Evolutionary conservation across 352 stramenopile species (phyloP), one percentile per base, ranked within the genome.

Genomic region (Aphanomyces cochlioides): DNA sequence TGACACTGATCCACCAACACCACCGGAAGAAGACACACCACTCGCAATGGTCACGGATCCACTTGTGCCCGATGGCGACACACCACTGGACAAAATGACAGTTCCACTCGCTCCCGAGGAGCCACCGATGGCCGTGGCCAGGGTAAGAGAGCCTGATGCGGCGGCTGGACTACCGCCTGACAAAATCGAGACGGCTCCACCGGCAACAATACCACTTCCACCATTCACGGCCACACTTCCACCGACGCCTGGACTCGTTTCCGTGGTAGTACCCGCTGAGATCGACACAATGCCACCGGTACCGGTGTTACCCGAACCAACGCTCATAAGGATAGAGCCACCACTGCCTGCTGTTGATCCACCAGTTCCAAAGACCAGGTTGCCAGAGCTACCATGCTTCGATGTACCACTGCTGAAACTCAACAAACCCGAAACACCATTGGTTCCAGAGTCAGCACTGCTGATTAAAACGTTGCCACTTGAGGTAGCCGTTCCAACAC

Each of bases 161-260:
- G 36, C 63, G 10, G 66, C 67, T 36, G 40, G 59, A n/a, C 68
- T 36, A 28, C 58, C 21, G 15, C 58, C 58, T 36, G 58, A 77
- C 12, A 84, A 56, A 13, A 60, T 77, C 45, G 83, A 72, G 64
- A 69, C 74, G 15, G 79, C 78, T 54, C 81, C 81, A 47, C 74
- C 74, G 5, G 79, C 78, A 7, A 15, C 41, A 21, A 66, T 66
- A 19, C 69, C 72, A n/a, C 57, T 47, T 5, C 74, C 74, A 61
- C 63, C 74, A 8, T 38, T 56, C 21, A 78, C 15, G 6, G 50
- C 43, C 28, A 78, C 73, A 7, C 50, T 45, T 56, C 74, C 74
- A 60, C 74, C 65, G 13, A 68, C 47, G 21, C 47, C 19, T 12
- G 19, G n/a, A 19, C 7, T n/a, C 43, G 41, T 56, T 34, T 70